A percentile compares a stretch with the other conserved stretches of the same genome.
phyloP scores from a whole-genome alignment of 2,329 filamentous ascomycete genomes.

The Cercospora janseana region DNA sequence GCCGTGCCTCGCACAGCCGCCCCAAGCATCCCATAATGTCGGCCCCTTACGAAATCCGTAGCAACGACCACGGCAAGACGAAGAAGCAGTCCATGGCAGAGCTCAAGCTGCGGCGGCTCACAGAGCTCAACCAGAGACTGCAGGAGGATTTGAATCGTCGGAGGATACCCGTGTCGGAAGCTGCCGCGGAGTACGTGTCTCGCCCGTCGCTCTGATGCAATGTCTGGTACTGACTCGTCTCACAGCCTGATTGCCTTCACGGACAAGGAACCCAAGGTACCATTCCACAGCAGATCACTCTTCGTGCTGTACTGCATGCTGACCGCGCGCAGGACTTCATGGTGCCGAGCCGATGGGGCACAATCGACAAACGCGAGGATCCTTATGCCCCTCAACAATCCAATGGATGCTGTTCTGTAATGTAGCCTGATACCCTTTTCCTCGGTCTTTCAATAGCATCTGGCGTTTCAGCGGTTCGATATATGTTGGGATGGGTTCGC shows the following conservation, averaged over 20 bases:
- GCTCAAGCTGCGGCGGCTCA: slow-evolving; percentile 91
- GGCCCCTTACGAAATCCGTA: slow-evolving; percentile 64
- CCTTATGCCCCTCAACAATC: slow-evolving; percentile 96
- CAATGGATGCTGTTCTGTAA: slow-evolving; percentile 89
- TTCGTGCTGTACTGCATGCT: slow-evolving; percentile 1
- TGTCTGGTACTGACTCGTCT: slow-evolving; percentile 6
- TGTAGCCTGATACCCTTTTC: slow-evolving; percentile 57
- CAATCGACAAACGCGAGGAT: slow-evolving; percentile 90
- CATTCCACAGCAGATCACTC: neutral
- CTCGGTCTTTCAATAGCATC: slow-evolving; percentile 26
- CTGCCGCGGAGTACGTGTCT: slow-evolving; percentile 58
- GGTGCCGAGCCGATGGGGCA: slow-evolving; percentile 95
- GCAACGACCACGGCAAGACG: slow-evolving; percentile 68
- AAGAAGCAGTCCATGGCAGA: slow-evolving; percentile 99
- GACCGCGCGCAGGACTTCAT: slow-evolving; percentile 69
- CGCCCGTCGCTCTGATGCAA: neutral
- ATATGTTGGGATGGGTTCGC: slow-evolving; percentile 12
- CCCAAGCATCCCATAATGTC: slow-evolving; percentile 49
- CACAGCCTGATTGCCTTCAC: slow-evolving; percentile 93
- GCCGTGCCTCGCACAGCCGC: slow-evolving; percentile 2
- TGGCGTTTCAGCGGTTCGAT: slow-evolving; percentile 27
- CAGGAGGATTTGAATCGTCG: slow-evolving; percentile 95
- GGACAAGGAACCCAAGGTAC: slow-evolving; percentile 74
- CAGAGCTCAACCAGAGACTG: slow-evolving; percentile 92
- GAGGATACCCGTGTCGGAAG: slow-evolving; percentile 92